phyloP scores from a whole-genome alignment of 139 green algal species.

The Chlamydomonas eustigma region DNA sequence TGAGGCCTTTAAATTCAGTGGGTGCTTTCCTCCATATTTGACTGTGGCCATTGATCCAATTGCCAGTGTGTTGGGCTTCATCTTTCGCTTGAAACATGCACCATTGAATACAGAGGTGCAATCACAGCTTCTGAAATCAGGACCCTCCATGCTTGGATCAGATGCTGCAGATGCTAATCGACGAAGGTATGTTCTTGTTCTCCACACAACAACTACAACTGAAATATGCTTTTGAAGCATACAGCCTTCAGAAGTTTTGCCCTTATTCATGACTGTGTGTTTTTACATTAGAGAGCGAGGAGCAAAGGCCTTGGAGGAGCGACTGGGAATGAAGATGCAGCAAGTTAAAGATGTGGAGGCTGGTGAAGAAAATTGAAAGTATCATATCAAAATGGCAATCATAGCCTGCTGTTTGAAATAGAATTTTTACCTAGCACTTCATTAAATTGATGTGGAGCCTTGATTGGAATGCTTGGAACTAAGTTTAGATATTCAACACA shows the following conservation, averaged over 20 bases:
- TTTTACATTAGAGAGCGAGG: conserved; percentile 64
- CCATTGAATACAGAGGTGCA: conserved; percentile 2
- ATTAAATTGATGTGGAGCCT: no score
- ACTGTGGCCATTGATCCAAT: conserved; percentile 46
- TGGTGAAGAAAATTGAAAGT: no score
- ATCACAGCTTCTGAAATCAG: background rate
- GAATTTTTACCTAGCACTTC: no score
- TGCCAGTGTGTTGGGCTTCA: conserved; percentile 21
- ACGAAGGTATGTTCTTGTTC: conserved; percentile 45
- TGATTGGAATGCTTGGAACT: no score
- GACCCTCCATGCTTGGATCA: conserved; percentile 40
- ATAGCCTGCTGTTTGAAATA: no score
- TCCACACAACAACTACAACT: background rate
- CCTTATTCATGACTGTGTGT: background rate
- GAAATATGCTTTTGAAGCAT: conserved; percentile 2
- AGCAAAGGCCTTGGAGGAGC: conserved; percentile 71
- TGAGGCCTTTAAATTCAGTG: conserved; percentile 81
- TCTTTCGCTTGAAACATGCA: conserved; percentile 39
- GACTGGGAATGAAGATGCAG: conserved; percentile 29
- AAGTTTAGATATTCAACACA: no score
- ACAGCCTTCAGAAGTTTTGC: background rate
- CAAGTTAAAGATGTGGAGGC: background rate
- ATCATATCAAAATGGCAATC: no score
- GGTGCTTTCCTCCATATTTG: conserved; percentile 71
- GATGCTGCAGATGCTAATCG: conserved; percentile 61